Percentiles rank a stretch among this genome's conserved stretches.
phyloP scores from a whole-genome alignment of 2,329 filamentous ascomycete species.

The Beauveria medogensis region DNA sequence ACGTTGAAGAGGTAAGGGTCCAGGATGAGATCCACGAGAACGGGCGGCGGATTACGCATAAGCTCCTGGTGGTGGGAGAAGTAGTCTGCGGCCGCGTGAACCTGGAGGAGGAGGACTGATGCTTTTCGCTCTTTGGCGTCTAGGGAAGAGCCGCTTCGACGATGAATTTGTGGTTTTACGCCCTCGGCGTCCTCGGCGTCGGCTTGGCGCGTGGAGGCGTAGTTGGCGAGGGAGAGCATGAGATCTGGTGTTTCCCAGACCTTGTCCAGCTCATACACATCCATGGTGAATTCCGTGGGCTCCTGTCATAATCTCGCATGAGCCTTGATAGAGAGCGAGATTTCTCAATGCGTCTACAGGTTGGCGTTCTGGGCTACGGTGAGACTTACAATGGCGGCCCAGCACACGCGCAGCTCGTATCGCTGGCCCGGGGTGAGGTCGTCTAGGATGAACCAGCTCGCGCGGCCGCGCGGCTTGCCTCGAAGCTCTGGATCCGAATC shows the following conservation, averaged over 20 bases:
- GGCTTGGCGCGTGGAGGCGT: conserved; percentile 44
- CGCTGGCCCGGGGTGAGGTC: conserved; percentile 61
- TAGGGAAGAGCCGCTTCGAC: not conserved
- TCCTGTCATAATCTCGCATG: conserved; percentile 46
- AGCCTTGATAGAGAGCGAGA: not conserved
- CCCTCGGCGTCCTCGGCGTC: conserved; percentile 14
- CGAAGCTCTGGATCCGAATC: conserved; percentile 18
- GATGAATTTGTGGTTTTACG: conserved; percentile 1
- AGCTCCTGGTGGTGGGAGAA: conserved; percentile 65
- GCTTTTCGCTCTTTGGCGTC: conserved; percentile 19
- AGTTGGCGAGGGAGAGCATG: conserved; percentile 55
- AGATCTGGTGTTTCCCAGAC: conserved; percentile 57
- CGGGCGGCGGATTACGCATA: conserved; percentile 67
- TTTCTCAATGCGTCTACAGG: not conserved
- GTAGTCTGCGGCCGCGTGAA: conserved; percentile 76
- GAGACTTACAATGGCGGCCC: conserved; percentile 75
- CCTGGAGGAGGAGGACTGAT: conserved; percentile 62
- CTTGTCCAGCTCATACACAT: conserved; percentile 51
- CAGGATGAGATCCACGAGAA: conserved; percentile 73
- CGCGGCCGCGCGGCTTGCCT: conserved; percentile 42
- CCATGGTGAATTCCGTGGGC: conserved; percentile 71
- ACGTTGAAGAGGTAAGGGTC: conserved; percentile 78
- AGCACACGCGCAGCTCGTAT: conserved; percentile 90
- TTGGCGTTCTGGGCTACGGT: not conserved
- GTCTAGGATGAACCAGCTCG: conserved; percentile 74